Evolutionary conservation across 106 monocot genomes (phyloP).

Genomic region (Gastrodia elata): DNA sequence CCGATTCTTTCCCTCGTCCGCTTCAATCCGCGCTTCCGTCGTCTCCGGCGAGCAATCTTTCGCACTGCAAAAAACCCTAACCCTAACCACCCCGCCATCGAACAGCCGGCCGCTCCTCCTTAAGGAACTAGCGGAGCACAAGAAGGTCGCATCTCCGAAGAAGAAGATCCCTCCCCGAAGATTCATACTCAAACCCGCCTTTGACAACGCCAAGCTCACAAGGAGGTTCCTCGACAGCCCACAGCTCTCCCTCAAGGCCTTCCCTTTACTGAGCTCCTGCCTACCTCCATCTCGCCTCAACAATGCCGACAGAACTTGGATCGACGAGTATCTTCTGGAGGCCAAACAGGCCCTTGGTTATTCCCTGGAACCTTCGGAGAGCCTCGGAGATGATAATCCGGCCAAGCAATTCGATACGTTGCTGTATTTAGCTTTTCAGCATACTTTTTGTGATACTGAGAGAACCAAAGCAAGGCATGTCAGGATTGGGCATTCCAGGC

Average conservation of each 20-base stretch:
- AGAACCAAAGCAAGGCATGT: slow-evolving; percentile 72
- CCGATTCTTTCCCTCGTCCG: background rate
- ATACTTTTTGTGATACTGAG: slow-evolving; percentile 42
- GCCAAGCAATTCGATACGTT: slow-evolving; percentile 81
- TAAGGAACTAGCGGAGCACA: slow-evolving; percentile 81
- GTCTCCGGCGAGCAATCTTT: slow-evolving; percentile 17
- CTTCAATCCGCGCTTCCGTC: slow-evolving; percentile 18
- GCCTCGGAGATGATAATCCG: slow-evolving; percentile 56
- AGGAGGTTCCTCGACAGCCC: slow-evolving; percentile 78
- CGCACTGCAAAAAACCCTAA: slow-evolving; percentile 8
- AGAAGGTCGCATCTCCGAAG: slow-evolving; percentile 50
- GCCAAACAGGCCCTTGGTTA: slow-evolving; percentile 97
- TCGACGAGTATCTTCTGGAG: slow-evolving; percentile 91
- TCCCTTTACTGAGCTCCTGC: slow-evolving; percentile 83
- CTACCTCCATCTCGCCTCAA: slow-evolving; percentile 61
- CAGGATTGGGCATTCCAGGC: slow-evolving; percentile 86
- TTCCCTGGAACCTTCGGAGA: slow-evolving; percentile 59
- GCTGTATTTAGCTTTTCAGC: slow-evolving; percentile 85
- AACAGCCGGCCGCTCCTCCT: slow-evolving; percentile 86
- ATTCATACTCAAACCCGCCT: slow-evolving; percentile 91
- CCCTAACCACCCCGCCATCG: slow-evolving; percentile 16
- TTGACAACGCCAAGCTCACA: slow-evolving; percentile 73
- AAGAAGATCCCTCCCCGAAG: slow-evolving; percentile 68
- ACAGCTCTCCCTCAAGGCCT: slow-evolving; percentile 78
- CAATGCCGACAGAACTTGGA: slow-evolving; percentile 79